Evolutionary conservation across 495 filamentous ascomycete genomes (phyloP).

Genomic region (Tuber melanosporum): DNA sequence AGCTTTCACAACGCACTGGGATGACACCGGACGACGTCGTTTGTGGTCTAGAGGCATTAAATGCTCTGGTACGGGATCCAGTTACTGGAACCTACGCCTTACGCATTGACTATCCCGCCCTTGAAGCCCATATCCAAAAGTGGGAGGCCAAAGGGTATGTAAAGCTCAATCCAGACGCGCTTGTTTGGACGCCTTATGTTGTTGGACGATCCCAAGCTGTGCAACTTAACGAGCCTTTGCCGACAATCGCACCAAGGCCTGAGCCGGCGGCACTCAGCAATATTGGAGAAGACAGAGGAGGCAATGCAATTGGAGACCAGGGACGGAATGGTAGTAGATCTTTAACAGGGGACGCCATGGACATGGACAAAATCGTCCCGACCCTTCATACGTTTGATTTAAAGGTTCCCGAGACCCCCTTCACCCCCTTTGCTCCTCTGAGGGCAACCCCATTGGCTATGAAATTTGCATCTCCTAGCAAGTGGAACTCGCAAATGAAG

Average conservation of each 20-base stretch:
- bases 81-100: slow-evolving; percentile 81
- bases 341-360: slow-evolving; percentile 34
- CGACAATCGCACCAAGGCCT: slow-evolving; percentile 79
- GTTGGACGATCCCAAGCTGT: slow-evolving; percentile 83
- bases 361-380: slow-evolving; percentile 24
- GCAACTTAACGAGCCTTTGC: slow-evolving; percentile 56
- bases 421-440: slow-evolving; percentile 1
- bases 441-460: slow-evolving; percentile 22
- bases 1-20: slow-evolving; percentile 84
- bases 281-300: slow-evolving; percentile 35
- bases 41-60: slow-evolving; percentile 79
- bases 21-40: slow-evolving; percentile 96
- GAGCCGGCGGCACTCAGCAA: slow-evolving; percentile 57
- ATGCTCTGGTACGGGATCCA: slow-evolving; percentile 83
- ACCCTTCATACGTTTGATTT: slow-evolving; percentile 1
- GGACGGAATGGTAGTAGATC: slow-evolving; percentile 41
- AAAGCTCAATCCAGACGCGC: slow-evolving; percentile 67
- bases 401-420: neutral
- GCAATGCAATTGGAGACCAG: slow-evolving; percentile 29
- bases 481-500: slow-evolving; percentile 32
- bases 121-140: slow-evolving; percentile 72
- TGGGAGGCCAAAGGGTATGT: slow-evolving; percentile 84
- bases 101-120: slow-evolving; percentile 73
- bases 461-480: slow-evolving; percentile 29
- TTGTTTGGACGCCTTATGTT: slow-evolving; percentile 96